Conservation (phyloP, 805 yeast genomes). For the Geotrichum ghanense region DNA sequence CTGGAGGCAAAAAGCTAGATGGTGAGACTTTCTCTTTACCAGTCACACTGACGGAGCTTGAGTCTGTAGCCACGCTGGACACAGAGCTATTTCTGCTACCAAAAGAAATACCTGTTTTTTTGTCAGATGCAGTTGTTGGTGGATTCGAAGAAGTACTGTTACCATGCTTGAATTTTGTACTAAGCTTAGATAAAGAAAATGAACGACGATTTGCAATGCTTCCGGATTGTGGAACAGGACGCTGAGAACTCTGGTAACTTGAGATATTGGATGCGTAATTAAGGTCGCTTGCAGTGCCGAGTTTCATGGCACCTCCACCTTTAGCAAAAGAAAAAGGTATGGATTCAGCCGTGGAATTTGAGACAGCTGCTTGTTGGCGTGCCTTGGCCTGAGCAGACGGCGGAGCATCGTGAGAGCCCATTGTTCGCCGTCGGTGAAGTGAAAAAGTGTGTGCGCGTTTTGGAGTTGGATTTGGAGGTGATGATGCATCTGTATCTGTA, state of each 20-base stretch:
- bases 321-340: background rate
- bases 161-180: background rate
- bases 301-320: background rate
- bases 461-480: background rate
- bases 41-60: background rate
- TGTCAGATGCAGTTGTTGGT: background rate
- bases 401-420: background rate
- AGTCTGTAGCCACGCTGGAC: background rate
- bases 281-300: background rate
- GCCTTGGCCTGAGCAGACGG: background rate
- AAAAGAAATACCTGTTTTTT: background rate
- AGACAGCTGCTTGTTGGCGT: background rate
- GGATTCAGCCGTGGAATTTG: background rate
- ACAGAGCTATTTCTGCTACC: constrained; percentile 1
- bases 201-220: background rate
- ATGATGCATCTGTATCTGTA: background rate
- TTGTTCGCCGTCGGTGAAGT: background rate
- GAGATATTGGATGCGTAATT: background rate
- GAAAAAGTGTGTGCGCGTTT: background rate
- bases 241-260: background rate
- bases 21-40: constrained; percentile 6
- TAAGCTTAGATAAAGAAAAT: background rate
- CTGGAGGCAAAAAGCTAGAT: constrained; percentile 11
- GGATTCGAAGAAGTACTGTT: background rate
- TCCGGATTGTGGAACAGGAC: background rate